phyloP scores from a whole-genome alignment of 345 rosid species.

The Toxicodendron radicans region DNA sequence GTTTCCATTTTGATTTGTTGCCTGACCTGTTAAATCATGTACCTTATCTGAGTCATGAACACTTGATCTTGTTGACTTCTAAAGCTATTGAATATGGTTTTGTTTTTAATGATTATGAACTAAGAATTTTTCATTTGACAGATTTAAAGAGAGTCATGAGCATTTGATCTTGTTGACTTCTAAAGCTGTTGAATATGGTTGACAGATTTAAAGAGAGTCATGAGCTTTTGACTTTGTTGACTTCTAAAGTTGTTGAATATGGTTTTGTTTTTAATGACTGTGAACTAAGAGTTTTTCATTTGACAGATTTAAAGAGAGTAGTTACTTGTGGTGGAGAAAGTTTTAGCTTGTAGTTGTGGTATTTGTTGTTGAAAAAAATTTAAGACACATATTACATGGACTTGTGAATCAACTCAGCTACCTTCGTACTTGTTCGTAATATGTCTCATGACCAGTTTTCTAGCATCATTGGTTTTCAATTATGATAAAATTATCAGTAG shows the following conservation, averaged over 20 bases:
- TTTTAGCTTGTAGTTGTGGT: slow-evolving; percentile 3
- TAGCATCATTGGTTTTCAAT: background rate
- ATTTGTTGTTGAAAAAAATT: slow-evolving; percentile 9
- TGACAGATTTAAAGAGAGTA: slow-evolving; percentile 3
- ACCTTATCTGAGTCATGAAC: slow-evolving; percentile 5
- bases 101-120: background rate
- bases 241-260: background rate
- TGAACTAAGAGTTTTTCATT: slow-evolving; percentile 6
- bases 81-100: slow-evolving; percentile 2
- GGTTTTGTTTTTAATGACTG: background rate
- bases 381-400: background rate
- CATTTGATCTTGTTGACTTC: slow-evolving; percentile 8
- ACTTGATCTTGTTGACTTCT: slow-evolving; percentile 5
- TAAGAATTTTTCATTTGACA: slow-evolving; percentile 1
- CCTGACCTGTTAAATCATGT: slow-evolving; percentile 9
- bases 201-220: slow-evolving; percentile 7
- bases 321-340: slow-evolving; percentile 2
- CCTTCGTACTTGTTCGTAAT: slow-evolving; percentile 1
- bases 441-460: slow-evolving; percentile 5
- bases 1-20: slow-evolving; percentile 14
- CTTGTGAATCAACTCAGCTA: background rate
- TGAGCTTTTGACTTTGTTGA: slow-evolving; percentile 6
- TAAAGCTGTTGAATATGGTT: slow-evolving; percentile 5
- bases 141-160: slow-evolving; percentile 7
- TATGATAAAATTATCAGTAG: background rate